Percentiles rank a stretch among this genome's conserved stretches.
Evolutionary conservation across 164 flowering plant species (phyloP).

Genomic region (Sextonia rubra): DNA sequence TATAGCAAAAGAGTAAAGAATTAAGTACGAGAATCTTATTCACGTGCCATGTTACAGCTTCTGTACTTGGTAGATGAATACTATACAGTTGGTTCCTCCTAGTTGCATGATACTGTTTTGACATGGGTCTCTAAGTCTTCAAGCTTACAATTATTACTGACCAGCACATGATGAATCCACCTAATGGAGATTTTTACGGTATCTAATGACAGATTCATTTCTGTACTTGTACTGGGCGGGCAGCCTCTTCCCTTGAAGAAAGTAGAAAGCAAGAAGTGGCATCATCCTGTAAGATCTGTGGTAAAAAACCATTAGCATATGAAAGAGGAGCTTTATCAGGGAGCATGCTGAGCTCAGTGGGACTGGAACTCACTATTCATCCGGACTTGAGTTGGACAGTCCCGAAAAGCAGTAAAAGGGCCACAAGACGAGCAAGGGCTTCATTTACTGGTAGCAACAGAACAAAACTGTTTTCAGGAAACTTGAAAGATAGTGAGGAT

Average conservation of each 20-base stretch:
- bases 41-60: too few species aligned
- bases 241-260: slow-evolving; percentile 19
- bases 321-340: slow-evolving; percentile 18
- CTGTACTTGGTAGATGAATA: too few species aligned
- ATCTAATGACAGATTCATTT: slow-evolving; percentile 19
- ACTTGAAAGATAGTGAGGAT: slow-evolving; percentile 16
- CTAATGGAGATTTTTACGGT: too few species aligned
- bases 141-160: too few species aligned
- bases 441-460: slow-evolving; percentile 8
- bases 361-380: slow-evolving; percentile 25
- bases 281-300: slow-evolving; percentile 27
- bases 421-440: slow-evolving; percentile 26
- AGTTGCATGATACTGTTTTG: too few species aligned
- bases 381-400: slow-evolving; percentile 31
- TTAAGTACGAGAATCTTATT: too few species aligned
- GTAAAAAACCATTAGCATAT: slow-evolving; percentile 24
- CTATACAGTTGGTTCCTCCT: too few species aligned
- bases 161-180: too few species aligned
- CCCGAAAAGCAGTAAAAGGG: slow-evolving; percentile 28
- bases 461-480: slow-evolving; percentile 12
- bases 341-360: slow-evolving; percentile 35
- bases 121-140: too few species aligned
- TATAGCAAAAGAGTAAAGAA: too few species aligned
- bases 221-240: slow-evolving; percentile 26
- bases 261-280: slow-evolving; percentile 12